These are phyloP conservation scores for Bassia scoparia DNA, from an alignment of 148 eudicot genomes.

Conservation along the genomic window DNA sequence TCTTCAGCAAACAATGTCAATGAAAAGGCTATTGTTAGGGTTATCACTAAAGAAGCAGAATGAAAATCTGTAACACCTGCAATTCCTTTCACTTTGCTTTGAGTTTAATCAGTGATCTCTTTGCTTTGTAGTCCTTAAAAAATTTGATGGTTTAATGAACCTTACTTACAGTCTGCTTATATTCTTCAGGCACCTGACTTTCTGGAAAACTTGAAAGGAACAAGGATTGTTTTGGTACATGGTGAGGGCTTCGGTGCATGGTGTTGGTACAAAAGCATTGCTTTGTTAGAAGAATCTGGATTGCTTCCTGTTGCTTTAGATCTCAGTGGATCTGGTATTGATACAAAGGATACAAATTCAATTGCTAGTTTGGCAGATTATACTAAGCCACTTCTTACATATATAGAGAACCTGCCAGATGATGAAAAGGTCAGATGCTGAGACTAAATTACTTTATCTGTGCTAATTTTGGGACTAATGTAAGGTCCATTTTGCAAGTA, in stretches of 20 bases:
- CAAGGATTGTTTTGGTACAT: slow-evolving; percentile 67
- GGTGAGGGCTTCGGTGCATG: slow-evolving; percentile 99
- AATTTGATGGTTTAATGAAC: background rate
- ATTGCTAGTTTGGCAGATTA: slow-evolving; percentile 62
- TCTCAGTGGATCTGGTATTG: slow-evolving; percentile 87
- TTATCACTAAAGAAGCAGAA: background rate
- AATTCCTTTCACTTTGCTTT: background rate
- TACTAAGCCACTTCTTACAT: slow-evolving; percentile 68
- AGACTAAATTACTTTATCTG: background rate
- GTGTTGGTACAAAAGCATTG: slow-evolving; percentile 99
- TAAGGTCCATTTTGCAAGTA: slow-evolving; percentile 1
- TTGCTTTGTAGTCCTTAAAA: background rate
- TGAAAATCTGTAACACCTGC: background rate
- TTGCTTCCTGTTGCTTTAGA: slow-evolving; percentile 73
- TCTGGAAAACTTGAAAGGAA: slow-evolving; percentile 65
- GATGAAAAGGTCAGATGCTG: slow-evolving; percentile 65
- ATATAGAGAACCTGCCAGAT: slow-evolving; percentile 52
- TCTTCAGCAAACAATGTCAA: background rate
- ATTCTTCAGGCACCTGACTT: slow-evolving; percentile 54
- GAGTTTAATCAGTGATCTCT: slow-evolving; percentile 6
- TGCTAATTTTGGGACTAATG: background rate
- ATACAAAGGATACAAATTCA: slow-evolving; percentile 56
- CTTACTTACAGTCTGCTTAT: slow-evolving; percentile 6
- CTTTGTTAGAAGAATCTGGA: slow-evolving; percentile 81
- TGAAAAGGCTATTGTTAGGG: background rate